Evolutionary conservation across 202 grass and related monocot genomes (phyloP), one percentile per base, ranked within the genome.

Genomic region (Bolboschoenoplectus hybrid): DNA sequence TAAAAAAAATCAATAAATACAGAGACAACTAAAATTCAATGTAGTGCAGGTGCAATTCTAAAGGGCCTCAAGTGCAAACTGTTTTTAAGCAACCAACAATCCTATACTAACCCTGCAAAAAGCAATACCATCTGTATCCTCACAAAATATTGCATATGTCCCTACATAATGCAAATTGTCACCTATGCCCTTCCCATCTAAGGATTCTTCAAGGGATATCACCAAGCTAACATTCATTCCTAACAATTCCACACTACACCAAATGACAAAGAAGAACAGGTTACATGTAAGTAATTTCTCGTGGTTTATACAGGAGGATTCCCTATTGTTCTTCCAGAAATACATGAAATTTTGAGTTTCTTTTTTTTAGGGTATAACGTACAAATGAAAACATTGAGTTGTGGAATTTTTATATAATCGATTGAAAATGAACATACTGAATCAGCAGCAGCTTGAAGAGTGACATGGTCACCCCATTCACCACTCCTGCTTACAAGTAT

Each of bases 381-480:
- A 43, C 55, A 79, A 58, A 60, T 12, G 14, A 79, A 60, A 79
- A 41, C 3, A 43, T 80, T 41, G 9, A 0, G 13, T 58, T 61
- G 6, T 7, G 0, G 13, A 40, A 10, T 72, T 72, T 1, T 17
- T 55, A 36, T 80, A 60, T 14, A 60, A 61, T 43, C 60, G 50
- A 70, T 62, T 83, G 62, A 78, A 62, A 88, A 72, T 65, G 76
- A 83, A 67, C 76, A 88, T 92, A 98, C 95, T 85, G 82, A 91
- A 85, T 98, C 95, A 70, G 95, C 95, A 87, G 95, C 91, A 81
- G 95, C 93, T 89, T 98, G 95, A 57, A 98, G 83, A 40, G 95
- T 95, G 88, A 98, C 93, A 61, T 98, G 95, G 74, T 98, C 95
- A 62, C 95, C 95, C 95, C 95, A 98, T 86, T 98, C 93, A 10